Percentiles rank a stretch among this genome's conserved stretches.
phyloP scores from a whole-genome alignment of 2,329 filamentous ascomycete genomes.

The Alternaria solani region DNA sequence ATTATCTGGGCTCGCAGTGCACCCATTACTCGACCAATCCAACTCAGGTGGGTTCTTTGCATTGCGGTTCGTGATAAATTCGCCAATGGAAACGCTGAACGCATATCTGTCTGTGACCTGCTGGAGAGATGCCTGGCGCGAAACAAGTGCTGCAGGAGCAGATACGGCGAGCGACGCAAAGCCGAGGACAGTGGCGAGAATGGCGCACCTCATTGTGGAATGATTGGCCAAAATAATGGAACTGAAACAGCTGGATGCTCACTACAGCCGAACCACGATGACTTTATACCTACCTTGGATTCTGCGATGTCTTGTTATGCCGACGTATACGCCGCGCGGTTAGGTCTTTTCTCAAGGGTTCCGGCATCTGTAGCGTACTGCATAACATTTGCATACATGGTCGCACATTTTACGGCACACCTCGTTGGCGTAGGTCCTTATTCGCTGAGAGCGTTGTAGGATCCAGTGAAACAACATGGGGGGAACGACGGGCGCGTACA shows the following conservation, averaged over 20 bases:
- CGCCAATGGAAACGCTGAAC: constrained; percentile 54
- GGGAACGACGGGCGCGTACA: not conserved
- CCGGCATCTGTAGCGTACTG: not conserved
- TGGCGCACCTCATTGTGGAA: not conserved
- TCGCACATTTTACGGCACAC: not conserved
- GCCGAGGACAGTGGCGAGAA: not conserved
- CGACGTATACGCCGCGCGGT: not conserved
- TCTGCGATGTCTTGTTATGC: not conserved
- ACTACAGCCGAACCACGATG: not conserved
- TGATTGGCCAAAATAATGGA: not conserved
- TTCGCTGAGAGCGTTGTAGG: not conserved
- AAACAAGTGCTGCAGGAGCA: not conserved
- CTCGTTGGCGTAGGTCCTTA: not conserved
- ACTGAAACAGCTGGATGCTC: not conserved
- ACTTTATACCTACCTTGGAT: not conserved
- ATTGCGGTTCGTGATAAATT: constrained; percentile 55
- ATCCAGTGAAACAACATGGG: not conserved
- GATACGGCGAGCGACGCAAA: not conserved
- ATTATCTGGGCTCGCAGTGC: constrained; percentile 43
- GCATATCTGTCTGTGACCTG: constrained; percentile 57
- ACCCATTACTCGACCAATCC: constrained; percentile 51
- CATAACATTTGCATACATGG: not conserved
- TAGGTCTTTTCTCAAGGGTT: not conserved
- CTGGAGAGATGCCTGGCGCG: not conserved
- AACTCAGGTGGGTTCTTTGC: constrained; percentile 43